These are phyloP conservation scores for Hygrophila difformis DNA, from an alignment of 257 asterid species.

Conservation along the genomic window DNA sequence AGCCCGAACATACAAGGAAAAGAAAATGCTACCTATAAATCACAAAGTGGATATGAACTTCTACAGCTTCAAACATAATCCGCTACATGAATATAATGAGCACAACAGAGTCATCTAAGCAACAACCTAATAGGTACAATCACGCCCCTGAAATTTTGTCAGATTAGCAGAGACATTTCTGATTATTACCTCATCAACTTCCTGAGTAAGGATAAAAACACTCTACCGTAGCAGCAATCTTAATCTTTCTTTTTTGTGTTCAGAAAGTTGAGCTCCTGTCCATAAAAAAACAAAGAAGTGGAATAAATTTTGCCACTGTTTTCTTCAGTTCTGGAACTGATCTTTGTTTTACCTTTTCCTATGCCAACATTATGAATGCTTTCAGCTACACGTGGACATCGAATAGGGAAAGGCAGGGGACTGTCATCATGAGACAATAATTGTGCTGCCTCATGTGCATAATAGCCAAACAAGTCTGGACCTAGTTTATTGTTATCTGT, in stretches of 20 bases:
- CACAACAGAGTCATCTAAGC: too few relatives aligned
- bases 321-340: slow-evolving; percentile 14
- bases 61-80: too few relatives aligned
- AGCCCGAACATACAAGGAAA: too few relatives aligned
- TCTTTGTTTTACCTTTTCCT: slow-evolving; percentile 18
- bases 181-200: slow-evolving; percentile 65
- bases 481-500: slow-evolving; percentile 19
- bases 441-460: slow-evolving; percentile 33
- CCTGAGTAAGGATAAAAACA: slow-evolving; percentile 43
- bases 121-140: background rate
- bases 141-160: background rate
- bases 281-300: slow-evolving; percentile 40
- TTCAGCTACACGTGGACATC: slow-evolving; percentile 18
- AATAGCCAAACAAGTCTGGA: slow-evolving; percentile 69
- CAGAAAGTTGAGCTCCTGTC: slow-evolving; percentile 50
- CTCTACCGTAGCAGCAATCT: slow-evolving; percentile 49
- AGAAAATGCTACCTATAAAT: too few relatives aligned
- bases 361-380: slow-evolving; percentile 14
- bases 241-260: slow-evolving; percentile 42
- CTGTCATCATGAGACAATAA: slow-evolving; percentile 46
- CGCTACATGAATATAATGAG: too few relatives aligned
- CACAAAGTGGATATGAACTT: too few relatives aligned
- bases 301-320: slow-evolving; percentile 8
- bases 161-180: background rate
- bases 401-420: slow-evolving; percentile 27